Conservation (phyloP, 2,329 filamentous ascomycete genomes). For the Colletotrichum tropicicola region DNA sequence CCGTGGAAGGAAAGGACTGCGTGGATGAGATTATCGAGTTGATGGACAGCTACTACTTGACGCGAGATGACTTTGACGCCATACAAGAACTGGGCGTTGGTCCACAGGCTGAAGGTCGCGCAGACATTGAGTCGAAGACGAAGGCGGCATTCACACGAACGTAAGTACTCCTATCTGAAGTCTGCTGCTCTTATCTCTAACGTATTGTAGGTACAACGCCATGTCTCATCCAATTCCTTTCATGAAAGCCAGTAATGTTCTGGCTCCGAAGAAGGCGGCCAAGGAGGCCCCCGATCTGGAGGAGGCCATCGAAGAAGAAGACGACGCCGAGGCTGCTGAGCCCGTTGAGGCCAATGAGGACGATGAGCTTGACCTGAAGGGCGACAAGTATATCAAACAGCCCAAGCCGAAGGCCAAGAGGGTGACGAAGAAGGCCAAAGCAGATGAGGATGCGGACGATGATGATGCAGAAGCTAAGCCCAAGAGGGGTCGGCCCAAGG, state of each 20-base stretch:
- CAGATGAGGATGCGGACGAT: slow-evolving; percentile 58
- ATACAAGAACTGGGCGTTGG: slow-evolving; percentile 93
- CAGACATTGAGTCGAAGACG: slow-evolving; percentile 84
- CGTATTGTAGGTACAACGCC: slow-evolving; percentile 75
- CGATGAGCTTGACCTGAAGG: slow-evolving; percentile 84
- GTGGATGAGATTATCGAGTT: slow-evolving; percentile 87
- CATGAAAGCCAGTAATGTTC: slow-evolving; percentile 87
- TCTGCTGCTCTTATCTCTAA: not conserved
- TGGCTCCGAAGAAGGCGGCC: slow-evolving; percentile 74
- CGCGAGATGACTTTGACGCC: slow-evolving; percentile 92
- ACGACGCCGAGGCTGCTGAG: slow-evolving; percentile 72
- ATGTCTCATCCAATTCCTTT: slow-evolving; percentile 91
- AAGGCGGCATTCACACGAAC: slow-evolving; percentile 90
- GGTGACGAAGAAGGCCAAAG: slow-evolving; percentile 45
- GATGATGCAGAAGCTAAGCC: slow-evolving; percentile 62
- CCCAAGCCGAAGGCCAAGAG: slow-evolving; percentile 75
- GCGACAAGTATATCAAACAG: slow-evolving; percentile 95
- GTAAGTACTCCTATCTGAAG: slow-evolving; percentile 62
- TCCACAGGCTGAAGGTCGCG: slow-evolving; percentile 76
- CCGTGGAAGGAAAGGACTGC: slow-evolving; percentile 81
- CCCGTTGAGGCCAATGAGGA: slow-evolving; percentile 72
- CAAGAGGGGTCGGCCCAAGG: slow-evolving; percentile 56
- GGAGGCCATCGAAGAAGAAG: slow-evolving; percentile 93
- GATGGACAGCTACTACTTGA: slow-evolving; percentile 97
- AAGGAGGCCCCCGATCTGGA: slow-evolving; percentile 91